Conservation (phyloP, 2,329 filamentous ascomycete species). For the Clonostachys solani region DNA sequence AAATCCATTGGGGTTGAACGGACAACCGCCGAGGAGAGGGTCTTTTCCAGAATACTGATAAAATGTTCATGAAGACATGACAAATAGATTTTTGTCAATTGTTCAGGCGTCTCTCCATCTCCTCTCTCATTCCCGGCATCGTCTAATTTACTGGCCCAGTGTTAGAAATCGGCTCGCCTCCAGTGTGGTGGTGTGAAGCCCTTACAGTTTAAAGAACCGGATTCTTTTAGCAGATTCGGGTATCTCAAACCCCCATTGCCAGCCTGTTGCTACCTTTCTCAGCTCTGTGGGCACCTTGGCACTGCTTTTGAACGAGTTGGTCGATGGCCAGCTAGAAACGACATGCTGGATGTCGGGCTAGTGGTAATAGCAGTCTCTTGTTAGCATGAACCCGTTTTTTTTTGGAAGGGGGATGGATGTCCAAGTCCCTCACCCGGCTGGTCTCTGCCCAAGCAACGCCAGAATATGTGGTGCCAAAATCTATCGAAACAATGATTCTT, state of each 20-base stretch:
- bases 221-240: slow-evolving; percentile 30
- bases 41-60: slow-evolving; percentile 33
- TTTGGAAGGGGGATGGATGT: background rate
- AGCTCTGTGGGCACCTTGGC: slow-evolving; percentile 46
- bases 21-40: slow-evolving; percentile 34
- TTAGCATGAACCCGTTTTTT: background rate
- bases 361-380: slow-evolving; percentile 11
- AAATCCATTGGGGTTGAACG: slow-evolving; percentile 43
- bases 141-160: slow-evolving; percentile 23
- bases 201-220: slow-evolving; percentile 45
- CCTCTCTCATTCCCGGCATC: slow-evolving; percentile 18
- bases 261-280: slow-evolving; percentile 30
- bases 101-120: slow-evolving; percentile 26
- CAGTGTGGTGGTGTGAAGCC: background rate
- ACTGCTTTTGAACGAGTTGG: slow-evolving; percentile 21
- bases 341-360: slow-evolving; percentile 32
- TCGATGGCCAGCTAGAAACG: slow-evolving; percentile 39
- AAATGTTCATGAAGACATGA: slow-evolving; percentile 43
- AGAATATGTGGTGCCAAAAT: slow-evolving; percentile 54
- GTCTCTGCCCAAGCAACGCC: slow-evolving; percentile 49
- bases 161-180: background rate
- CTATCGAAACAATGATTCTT: slow-evolving; percentile 47
- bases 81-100: slow-evolving; percentile 35
- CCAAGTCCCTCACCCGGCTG: slow-evolving; percentile 18
- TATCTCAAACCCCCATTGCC: slow-evolving; percentile 47